phyloP scores from a whole-genome alignment of 768 basidiomycete species.

The Podaxis mareebaensis region DNA sequence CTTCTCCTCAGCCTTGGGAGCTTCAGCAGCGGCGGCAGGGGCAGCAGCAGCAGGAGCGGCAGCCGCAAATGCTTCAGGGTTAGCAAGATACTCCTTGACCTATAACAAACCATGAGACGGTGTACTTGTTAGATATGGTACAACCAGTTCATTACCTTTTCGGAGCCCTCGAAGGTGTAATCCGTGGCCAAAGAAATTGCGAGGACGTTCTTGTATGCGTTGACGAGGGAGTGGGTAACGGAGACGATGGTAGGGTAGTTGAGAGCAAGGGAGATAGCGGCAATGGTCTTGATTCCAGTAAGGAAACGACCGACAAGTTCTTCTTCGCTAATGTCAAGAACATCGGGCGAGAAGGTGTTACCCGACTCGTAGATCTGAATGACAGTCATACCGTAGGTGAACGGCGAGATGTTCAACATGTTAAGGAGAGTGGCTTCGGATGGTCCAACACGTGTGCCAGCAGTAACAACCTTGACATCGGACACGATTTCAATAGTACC shows the following conservation, averaged over 20 bases:
- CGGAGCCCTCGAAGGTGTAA: conserved; percentile 90
- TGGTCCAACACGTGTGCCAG: conserved; percentile 90
- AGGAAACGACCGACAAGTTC: conserved; percentile 92
- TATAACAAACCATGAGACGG: conserved; percentile 31
- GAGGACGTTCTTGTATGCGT: conserved; percentile 98
- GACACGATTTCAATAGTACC: conserved; percentile 99
- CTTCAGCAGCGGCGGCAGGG: conserved; percentile 57
- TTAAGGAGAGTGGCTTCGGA: conserved; percentile 98
- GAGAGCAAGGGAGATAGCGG: conserved; percentile 92
- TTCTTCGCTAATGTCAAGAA: conserved; percentile 91
- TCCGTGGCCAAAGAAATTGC: conserved; percentile 89
- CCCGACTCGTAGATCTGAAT: conserved; percentile 96
- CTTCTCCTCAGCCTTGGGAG: conserved; percentile 66
- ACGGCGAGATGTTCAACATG: conserved; percentile 99
- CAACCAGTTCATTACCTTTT: conserved; percentile 64
- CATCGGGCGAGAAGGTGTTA: conserved; percentile 84
- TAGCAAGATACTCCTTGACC: conserved; percentile 96
- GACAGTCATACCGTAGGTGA: conserved; percentile 99
- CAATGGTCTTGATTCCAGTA: conserved; percentile 92
- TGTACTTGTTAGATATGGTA: conserved; percentile 16
- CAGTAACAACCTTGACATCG: conserved; percentile 93
- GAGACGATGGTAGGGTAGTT: conserved; percentile 97
- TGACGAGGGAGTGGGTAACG: conserved; percentile 92
- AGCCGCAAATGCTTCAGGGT: conserved; percentile 96
- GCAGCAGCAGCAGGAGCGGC: conserved; percentile 66